Evolutionary conservation across 768 basidiomycete species (phyloP), one percentile per base, ranked within the genome.

Genomic region (Mycena amicta): DNA sequence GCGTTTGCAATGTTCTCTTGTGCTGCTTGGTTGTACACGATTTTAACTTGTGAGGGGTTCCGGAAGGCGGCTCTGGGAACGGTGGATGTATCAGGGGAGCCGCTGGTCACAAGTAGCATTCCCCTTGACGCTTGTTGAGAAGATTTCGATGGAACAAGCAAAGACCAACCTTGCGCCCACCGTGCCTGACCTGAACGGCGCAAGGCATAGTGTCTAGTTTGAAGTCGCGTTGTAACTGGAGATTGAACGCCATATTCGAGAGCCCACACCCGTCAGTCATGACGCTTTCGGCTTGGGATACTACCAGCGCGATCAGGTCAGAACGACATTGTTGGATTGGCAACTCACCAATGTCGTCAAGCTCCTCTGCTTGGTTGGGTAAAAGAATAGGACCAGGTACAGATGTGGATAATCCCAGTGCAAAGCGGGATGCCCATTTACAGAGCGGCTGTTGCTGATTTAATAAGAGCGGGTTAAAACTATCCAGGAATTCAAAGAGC

Each of bases 401-500:
- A 1, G 88, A 88, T 50, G 80, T 88, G 0, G 88, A 89, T 5
- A 88, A 67, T 0, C 83, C 85, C 8, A 90, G 75, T 0, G 81
- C 77, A 60, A 83, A 84, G 0, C 87, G 78, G n/a, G 87, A 78
- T 13, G 80, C 75, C 81, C 83, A 89, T 69, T 90, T 89, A 1
- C 82, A 75, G 72, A 88, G 80, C 12, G 77, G 75, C 88, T 90
- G 88, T 0, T 75, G 60, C 0, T 57, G 53, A 55, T 89, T 89
- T 6, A 59, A 23, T 2, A 68, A 22, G 5, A 85, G 63, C 0
- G 81, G 77, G 61, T 89, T 90, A 59, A 83, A 81, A 77, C 79
- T 83, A 4, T 80, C 56, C 0, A 89, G 52, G 61, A 87, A 87
- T 0, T 81, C 71, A 13, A 77, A 59, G 16, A 87, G 71, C 0